A percentile compares a stretch with the other conserved stretches of the same genome.
These are phyloP conservation scores for Xylariaceae sp. DNA, from an alignment of 2,329 filamentous ascomycete species.

Conservation along the genomic window DNA sequence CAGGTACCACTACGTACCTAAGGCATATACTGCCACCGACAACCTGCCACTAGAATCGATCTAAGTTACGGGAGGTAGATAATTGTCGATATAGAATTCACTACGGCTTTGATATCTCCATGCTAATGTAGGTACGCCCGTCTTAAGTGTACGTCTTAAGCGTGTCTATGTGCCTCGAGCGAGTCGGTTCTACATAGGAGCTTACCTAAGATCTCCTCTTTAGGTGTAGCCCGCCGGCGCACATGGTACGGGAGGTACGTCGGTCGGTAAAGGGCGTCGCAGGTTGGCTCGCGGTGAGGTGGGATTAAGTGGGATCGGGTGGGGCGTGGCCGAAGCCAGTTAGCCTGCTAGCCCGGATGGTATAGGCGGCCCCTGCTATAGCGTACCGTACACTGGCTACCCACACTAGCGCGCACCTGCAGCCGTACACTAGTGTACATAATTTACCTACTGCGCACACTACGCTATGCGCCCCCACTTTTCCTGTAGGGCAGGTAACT, in stretches of 20 bases:
- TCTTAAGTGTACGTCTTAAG: not conserved
- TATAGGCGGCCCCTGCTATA: not conserved
- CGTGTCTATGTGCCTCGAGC: too few relatives aligned
- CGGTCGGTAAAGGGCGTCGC: not conserved
- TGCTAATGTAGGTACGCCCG: not conserved
- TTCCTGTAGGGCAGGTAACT: not conserved
- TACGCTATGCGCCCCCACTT: not conserved
- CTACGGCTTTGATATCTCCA: not conserved
- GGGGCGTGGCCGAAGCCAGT: not conserved
- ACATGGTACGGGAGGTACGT: too few relatives aligned
- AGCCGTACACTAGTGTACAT: not conserved
- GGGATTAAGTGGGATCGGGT: not conserved
- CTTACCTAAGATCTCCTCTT: not conserved
- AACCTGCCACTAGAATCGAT: not conserved
- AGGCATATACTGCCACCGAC: too few relatives aligned
- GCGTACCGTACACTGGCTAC: not conserved
- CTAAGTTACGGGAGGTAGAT: not conserved
- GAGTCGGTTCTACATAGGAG: not conserved
- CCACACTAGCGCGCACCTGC: not conserved
- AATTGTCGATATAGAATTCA: not conserved
- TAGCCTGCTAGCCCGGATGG: not conserved
- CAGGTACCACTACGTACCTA: too few relatives aligned
- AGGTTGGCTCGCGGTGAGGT: not conserved
- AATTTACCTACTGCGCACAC: not conserved
- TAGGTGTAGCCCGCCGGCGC: not conserved